A percentile compares a stretch with the other conserved stretches of the same genome.
phyloP scores from a whole-genome alignment of 2,329 filamentous ascomycete genomes.

The Didymosphaeria variabile region DNA sequence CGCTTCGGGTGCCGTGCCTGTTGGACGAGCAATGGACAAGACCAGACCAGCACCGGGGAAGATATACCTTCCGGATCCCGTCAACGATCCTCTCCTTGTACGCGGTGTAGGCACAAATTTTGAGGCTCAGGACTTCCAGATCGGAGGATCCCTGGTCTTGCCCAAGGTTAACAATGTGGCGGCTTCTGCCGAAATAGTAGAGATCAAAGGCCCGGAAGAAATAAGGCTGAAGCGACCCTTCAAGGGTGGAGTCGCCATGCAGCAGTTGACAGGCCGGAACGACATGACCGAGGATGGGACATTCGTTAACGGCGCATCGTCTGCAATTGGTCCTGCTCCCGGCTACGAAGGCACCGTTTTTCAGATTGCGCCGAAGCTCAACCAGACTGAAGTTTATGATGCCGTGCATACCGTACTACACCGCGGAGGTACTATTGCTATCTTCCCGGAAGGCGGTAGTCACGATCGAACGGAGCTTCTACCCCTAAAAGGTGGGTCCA shows the following conservation, averaged over 20 bases:
- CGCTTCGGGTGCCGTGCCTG: conserved; percentile 88
- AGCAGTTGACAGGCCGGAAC: conserved; percentile 82
- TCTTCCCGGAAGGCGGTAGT: conserved; percentile 96
- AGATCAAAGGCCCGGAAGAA: conserved; percentile 82
- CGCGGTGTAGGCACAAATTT: conserved; percentile 86
- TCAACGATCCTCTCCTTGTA: conserved; percentile 82
- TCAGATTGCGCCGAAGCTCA: conserved; percentile 90
- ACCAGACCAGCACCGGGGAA: conserved; percentile 81
- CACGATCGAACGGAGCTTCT: conserved; percentile 92
- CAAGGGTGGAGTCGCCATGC: conserved; percentile 76
- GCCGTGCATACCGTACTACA: conserved; percentile 87
- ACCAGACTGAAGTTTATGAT: conserved; percentile 93
- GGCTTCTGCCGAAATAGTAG: conserved; percentile 82
- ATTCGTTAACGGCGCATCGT: conserved; percentile 63
- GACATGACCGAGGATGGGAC: conserved; percentile 74
- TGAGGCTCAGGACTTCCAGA: conserved; percentile 60
- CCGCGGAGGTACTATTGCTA: conserved; percentile 87
- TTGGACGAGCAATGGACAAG: conserved; percentile 88
- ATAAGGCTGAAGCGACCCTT: conserved; percentile 88
- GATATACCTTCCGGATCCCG: conserved; percentile 88
- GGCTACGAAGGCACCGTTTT: conserved; percentile 79
- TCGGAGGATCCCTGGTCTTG: conserved; percentile 83
- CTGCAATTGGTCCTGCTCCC: conserved; percentile 63
- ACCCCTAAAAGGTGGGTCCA: conserved; percentile 71
- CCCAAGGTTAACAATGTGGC: conserved; percentile 84